Evolutionary conservation across 2,329 filamentous ascomycete species (phyloP).

Genomic region (Clarireedia paspali): DNA sequence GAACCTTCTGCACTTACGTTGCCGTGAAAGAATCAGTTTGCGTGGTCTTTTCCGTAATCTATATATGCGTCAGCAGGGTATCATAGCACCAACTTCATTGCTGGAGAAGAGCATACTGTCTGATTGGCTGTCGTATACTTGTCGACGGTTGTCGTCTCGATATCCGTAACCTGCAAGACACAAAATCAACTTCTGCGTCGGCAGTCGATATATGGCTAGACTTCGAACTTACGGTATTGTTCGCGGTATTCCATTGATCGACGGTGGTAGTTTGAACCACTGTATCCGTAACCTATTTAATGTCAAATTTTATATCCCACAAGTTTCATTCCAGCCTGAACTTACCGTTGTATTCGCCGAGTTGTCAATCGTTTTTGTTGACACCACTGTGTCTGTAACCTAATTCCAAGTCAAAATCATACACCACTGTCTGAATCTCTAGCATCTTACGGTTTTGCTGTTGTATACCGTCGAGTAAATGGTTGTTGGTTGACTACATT

Average conservation of each 20-base stretch:
- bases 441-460: not conserved
- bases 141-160: not conserved
- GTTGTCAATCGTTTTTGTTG: not conserved
- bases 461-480: not conserved
- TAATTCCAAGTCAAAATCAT: not conserved
- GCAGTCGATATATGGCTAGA: not conserved
- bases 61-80: not conserved
- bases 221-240: not conserved
- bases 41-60: conserved; percentile 6
- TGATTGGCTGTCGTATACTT: not conserved
- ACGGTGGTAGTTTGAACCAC: not conserved
- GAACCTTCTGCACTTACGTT: not conserved
- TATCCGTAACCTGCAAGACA: not conserved
- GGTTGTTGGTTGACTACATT: not conserved
- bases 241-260: not conserved
- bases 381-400: not conserved
- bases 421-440: not conserved
- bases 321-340: not conserved
- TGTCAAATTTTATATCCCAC: not conserved
- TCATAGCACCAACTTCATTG: too few relatives aligned
- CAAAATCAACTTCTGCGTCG: not conserved
- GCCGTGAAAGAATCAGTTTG: conserved; percentile 2
- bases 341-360: not conserved
- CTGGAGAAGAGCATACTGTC: not conserved
- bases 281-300: not conserved